These are phyloP conservation scores for Funneliformis caledonium DNA, from an alignment of 371 early-diverging fungal genomes.

Conservation along the genomic window DNA sequence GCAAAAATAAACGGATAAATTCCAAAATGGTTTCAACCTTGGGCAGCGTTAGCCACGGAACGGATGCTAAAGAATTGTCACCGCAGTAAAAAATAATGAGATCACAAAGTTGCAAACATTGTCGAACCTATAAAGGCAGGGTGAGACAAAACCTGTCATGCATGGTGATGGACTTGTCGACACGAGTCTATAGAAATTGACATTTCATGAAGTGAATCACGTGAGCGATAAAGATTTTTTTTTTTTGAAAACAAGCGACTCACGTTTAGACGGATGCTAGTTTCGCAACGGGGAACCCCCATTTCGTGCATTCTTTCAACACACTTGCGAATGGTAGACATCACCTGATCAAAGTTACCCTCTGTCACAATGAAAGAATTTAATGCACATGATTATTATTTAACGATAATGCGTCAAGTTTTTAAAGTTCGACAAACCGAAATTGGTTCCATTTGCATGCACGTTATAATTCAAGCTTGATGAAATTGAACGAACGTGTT, in stretches of 20 bases:
- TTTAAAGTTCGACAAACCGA: neutral
- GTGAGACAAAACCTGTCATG: neutral
- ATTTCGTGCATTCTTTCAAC: slow-evolving; percentile 19
- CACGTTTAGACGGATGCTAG: slow-evolving; percentile 9
- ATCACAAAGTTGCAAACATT: too few species aligned
- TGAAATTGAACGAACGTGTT: neutral
- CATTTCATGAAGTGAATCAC: neutral
- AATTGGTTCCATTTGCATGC: slow-evolving; percentile 28
- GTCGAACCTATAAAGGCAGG: too few species aligned
- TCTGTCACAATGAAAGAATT: neutral
- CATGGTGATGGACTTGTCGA: slow-evolving; percentile 3
- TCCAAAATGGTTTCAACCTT: too few species aligned
- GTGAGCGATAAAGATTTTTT: neutral
- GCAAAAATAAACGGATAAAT: too few species aligned
- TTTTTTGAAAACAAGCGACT: neutral
- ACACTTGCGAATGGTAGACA: slow-evolving; percentile 7
- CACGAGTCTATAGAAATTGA: slow-evolving; percentile 4
- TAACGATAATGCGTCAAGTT: neutral
- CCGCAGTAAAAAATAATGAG: neutral
- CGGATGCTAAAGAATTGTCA: neutral
- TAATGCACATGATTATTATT: neutral
- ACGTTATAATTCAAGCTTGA: slow-evolving; percentile 2
- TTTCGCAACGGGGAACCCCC: slow-evolving; percentile 6
- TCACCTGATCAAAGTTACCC: neutral
- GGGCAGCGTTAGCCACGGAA: neutral